Evolutionary conservation across 257 asterid genomes (phyloP).

Genomic region (Solanum corneliomulleri): DNA sequence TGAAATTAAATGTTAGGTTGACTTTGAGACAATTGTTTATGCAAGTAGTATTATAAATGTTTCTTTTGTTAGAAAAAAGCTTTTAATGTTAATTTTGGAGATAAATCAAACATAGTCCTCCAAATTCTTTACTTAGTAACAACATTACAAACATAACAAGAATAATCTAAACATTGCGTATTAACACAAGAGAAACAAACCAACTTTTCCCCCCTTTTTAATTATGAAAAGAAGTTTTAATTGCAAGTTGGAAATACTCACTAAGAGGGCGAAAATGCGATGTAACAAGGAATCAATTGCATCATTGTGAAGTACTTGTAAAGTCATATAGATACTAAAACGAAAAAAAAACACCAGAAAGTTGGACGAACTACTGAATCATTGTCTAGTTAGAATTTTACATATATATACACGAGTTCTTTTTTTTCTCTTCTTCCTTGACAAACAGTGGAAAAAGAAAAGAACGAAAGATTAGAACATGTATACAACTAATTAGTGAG

Average conservation of each 20-base stretch:
- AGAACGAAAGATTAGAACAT: constrained; percentile 1
- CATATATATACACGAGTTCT: constrained; percentile 37
- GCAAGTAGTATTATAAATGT: background rate
- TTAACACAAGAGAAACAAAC: background rate
- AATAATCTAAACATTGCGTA: too few relatives aligned
- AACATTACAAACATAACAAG: background rate
- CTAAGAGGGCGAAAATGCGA: background rate
- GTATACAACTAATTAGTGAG: constrained; percentile 42
- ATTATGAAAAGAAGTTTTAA: background rate
- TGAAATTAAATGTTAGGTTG: background rate
- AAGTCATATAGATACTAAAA: background rate
- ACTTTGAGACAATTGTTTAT: background rate
- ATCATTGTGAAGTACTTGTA: background rate
- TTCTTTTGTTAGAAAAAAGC: too few relatives aligned
- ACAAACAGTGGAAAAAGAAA: constrained; percentile 2
- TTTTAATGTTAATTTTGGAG: background rate
- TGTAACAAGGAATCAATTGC: background rate
- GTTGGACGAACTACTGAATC: constrained; percentile 3
- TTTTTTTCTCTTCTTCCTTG: constrained; percentile 14
- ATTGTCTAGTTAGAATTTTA: constrained; percentile 16
- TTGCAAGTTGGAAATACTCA: background rate
- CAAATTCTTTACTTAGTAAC: background rate
- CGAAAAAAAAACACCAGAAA: background rate
- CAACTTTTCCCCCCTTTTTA: too few relatives aligned
- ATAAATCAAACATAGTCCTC: background rate